These are phyloP conservation scores for Jamesozyma spencerorum DNA, from an alignment of 805 yeast species.

Conservation along the genomic window DNA sequence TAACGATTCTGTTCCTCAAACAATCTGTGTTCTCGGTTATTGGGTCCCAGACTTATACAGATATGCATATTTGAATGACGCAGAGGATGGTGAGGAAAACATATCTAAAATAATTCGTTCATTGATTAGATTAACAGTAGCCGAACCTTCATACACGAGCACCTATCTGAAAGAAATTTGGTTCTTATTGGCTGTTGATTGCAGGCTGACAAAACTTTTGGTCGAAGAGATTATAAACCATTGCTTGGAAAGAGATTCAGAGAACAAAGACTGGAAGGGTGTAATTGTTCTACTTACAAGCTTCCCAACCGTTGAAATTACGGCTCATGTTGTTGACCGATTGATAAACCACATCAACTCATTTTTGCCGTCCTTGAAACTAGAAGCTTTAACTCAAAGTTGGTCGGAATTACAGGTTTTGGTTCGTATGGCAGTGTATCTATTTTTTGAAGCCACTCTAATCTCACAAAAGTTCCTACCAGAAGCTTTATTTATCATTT, in stretches of 20 bases:
- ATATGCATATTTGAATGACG: slow-evolving; percentile 45
- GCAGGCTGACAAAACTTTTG: slow-evolving; percentile 45
- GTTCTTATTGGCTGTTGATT: slow-evolving; percentile 56
- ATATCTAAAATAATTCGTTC: slow-evolving; percentile 53
- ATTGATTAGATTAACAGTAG: slow-evolving; percentile 49
- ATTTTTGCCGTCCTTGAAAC: slow-evolving; percentile 35
- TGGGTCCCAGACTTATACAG: slow-evolving; percentile 65
- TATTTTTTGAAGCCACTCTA: slow-evolving; percentile 61
- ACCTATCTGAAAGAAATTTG: slow-evolving; percentile 55
- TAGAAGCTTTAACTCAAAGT: slow-evolving; percentile 39
- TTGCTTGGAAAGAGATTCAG: slow-evolving; percentile 70
- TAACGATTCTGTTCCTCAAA: slow-evolving; percentile 17
- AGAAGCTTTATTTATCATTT: slow-evolving; percentile 59
- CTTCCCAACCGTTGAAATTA: slow-evolving; percentile 62
- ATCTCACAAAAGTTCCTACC: slow-evolving; percentile 58
- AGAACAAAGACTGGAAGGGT: slow-evolving; percentile 57
- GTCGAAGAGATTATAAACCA: slow-evolving; percentile 68
- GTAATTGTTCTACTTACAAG: slow-evolving; percentile 53
- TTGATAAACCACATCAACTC: slow-evolving; percentile 46
- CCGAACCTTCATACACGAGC: slow-evolving; percentile 40
- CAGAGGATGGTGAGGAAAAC: slow-evolving; percentile 50
- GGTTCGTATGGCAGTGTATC: slow-evolving; percentile 49
- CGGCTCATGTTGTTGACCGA: slow-evolving; percentile 53
- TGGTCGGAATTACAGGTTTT: slow-evolving; percentile 68
- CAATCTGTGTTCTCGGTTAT: slow-evolving; percentile 39